Conservation (phyloP, 2,329 filamentous ascomycete genomes). For the Claviceps humidiphila region DNA sequence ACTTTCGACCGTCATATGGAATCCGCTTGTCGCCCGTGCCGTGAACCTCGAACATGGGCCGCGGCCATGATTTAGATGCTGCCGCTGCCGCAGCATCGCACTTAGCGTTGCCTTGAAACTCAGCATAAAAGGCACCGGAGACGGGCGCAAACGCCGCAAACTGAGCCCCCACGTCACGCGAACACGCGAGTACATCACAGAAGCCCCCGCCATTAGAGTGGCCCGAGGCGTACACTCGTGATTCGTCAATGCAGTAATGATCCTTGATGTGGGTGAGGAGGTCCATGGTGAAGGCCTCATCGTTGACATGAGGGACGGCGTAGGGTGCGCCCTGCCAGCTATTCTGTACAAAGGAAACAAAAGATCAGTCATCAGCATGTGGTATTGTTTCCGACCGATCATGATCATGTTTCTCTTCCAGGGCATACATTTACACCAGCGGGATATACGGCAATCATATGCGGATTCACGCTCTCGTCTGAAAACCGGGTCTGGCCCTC, state of each 20-base stretch:
- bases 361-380: background rate
- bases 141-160: conserved; percentile 29
- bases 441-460: conserved; percentile 30
- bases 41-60: conserved; percentile 37
- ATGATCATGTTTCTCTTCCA: background rate
- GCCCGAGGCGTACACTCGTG: conserved; percentile 29
- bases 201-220: conserved; percentile 33
- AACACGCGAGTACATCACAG: conserved; percentile 27
- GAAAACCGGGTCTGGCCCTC: conserved; percentile 24
- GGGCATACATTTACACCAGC: conserved; percentile 24
- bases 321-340: conserved; percentile 28
- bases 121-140: conserved; percentile 29
- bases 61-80: conserved; percentile 15
- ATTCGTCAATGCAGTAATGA: conserved; percentile 25
- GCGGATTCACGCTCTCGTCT: conserved; percentile 21
- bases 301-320: conserved; percentile 19
- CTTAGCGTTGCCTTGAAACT: conserved; percentile 13
- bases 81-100: conserved; percentile 19
- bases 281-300: conserved; percentile 30
- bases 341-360: conserved; percentile 12
- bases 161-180: conserved; percentile 18
- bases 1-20: conserved; percentile 25
- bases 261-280: conserved; percentile 25
- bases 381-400: no score
- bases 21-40: conserved; percentile 34